Conservation (phyloP, 768 basidiomycete genomes). For the Pleurotus eryngii region DNA sequence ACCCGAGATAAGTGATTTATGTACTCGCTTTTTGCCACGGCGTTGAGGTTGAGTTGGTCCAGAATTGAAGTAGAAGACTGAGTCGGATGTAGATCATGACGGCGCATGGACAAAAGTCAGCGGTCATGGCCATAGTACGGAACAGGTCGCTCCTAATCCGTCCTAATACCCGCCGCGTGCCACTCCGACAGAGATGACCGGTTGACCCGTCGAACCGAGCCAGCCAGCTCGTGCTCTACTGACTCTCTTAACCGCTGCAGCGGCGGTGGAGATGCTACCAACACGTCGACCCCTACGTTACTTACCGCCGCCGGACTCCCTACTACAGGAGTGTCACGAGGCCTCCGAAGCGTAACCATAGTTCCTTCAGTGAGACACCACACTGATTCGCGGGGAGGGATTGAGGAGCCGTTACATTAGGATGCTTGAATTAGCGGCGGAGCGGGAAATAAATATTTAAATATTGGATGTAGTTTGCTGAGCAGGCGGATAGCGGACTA, state of each 20-base stretch:
- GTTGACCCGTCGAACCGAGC: constrained; percentile 1
- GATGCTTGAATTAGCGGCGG: background rate
- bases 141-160: too few relatives aligned
- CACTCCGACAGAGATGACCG: constrained; percentile 12
- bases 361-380: constrained; percentile 19
- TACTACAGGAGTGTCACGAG: constrained; percentile 14
- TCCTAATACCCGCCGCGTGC: background rate
- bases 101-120: too few relatives aligned
- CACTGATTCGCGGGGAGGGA: background rate
- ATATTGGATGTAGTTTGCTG: too few relatives aligned
- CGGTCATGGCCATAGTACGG: too few relatives aligned
- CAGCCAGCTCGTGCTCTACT: constrained; percentile 22
- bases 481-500: too few relatives aligned
- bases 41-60: too few relatives aligned
- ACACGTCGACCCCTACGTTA: constrained; percentile 2
- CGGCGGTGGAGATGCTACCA: constrained; percentile 17
- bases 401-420: background rate
- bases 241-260: constrained; percentile 28
- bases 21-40: too few relatives aligned
- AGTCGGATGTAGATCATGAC: too few relatives aligned
- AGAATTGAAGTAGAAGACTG: too few relatives aligned
- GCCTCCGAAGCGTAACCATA: constrained; percentile 20
- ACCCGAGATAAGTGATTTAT: too few relatives aligned
- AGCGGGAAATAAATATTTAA: too few relatives aligned
- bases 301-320: constrained; percentile 25